Evolutionary conservation across 2,329 filamentous ascomycete genomes (phyloP), one percentile per base, ranked within the genome.

Genomic region (Ophiostoma quercus): DNA sequence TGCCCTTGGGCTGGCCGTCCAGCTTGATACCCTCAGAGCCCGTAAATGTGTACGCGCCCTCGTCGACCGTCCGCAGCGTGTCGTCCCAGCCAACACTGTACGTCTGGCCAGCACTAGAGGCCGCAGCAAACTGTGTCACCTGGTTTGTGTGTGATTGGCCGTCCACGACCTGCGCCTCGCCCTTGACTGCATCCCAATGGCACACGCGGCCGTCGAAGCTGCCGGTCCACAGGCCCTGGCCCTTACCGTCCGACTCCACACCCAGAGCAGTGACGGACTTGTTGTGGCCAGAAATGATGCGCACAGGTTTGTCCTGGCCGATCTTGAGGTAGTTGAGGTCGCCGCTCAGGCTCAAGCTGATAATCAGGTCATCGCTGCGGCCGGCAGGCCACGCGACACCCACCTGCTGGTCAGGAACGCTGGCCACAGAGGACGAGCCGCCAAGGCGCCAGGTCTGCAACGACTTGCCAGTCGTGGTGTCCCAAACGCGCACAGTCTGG

Each of bases 11-110:
- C 76, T 98, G 95, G 22, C 89, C 90, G 2, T 87, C 83, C 25
- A 96, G 85, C 76, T 90, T 89, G 41, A 84, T 80, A 1, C 87
- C 67, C 39, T 68, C 72, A 3, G 84, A 84, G 69, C 91, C 92
- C 6, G 89, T 84, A 78, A 96, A 97, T 0, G 89, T 91, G 75
- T 88, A 90, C 68, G 89, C 87, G 0, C 88, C 84, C 71, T 90
- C 84, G 73, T 96, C 93, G 47, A 96, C 84, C 62, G 87, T 90
- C 72, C 93, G 90, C 47, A 98, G 83, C 0, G 90, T 92, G 78
- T 99, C 95, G 77, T 99, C 95, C 95, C 94, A 99, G 73, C 90
- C 94, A 68, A 94, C 91, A 76, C 90, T 94, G 80, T 92, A 94
- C n/a, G 92, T 87, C 73, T 88, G 85, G 43, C 88, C 85, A 1